phyloP scores from a whole-genome alignment of 495 filamentous ascomycete genomes.

The Cetradonia linearis region DNA sequence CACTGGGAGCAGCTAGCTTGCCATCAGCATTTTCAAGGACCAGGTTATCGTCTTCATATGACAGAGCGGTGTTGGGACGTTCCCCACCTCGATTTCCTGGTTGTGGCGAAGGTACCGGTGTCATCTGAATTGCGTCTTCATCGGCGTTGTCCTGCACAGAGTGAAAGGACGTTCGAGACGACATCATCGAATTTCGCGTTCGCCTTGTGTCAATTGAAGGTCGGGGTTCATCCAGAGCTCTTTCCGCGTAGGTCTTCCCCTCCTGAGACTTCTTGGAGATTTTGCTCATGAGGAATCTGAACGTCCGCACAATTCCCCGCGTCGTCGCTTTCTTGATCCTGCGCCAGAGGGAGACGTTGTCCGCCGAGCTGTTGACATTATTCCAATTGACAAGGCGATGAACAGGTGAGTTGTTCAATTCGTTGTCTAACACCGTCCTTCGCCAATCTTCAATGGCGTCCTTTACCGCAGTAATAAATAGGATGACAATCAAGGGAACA shows the following conservation, averaged over 20 bases:
- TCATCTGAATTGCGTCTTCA: slow-evolving; percentile 75
- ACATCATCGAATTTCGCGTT: slow-evolving; percentile 51
- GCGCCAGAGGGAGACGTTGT: slow-evolving; percentile 78
- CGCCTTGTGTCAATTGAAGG: slow-evolving; percentile 54
- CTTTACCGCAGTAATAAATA: slow-evolving; percentile 84
- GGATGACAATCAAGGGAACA: slow-evolving; percentile 87
- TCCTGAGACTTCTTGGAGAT: slow-evolving; percentile 33
- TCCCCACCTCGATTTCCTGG: slow-evolving; percentile 39
- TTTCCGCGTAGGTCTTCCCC: slow-evolving; percentile 35
- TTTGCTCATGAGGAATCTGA: slow-evolving; percentile 43
- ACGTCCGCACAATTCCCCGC: slow-evolving; percentile 47
- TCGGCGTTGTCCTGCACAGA: slow-evolving; percentile 33
- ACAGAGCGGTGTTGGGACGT: slow-evolving; percentile 29
- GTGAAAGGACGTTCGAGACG: slow-evolving; percentile 50
- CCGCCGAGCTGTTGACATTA: slow-evolving; percentile 87
- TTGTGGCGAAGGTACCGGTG: slow-evolving; percentile 75
- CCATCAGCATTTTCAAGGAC: slow-evolving; percentile 11
- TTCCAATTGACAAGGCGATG: slow-evolving; percentile 79
- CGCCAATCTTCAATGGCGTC: slow-evolving; percentile 98
- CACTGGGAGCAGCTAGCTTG: slow-evolving; percentile 30
- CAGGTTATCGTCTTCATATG: slow-evolving; percentile 19
- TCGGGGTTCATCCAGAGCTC: slow-evolving; percentile 45
- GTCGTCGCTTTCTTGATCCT: slow-evolving; percentile 84
- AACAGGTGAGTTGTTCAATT: slow-evolving; percentile 92
- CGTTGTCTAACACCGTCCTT: slow-evolving; percentile 81